Evolutionary conservation across 441 rosid species (phyloP).

Genomic region (Arabidopsis hybrid): DNA sequence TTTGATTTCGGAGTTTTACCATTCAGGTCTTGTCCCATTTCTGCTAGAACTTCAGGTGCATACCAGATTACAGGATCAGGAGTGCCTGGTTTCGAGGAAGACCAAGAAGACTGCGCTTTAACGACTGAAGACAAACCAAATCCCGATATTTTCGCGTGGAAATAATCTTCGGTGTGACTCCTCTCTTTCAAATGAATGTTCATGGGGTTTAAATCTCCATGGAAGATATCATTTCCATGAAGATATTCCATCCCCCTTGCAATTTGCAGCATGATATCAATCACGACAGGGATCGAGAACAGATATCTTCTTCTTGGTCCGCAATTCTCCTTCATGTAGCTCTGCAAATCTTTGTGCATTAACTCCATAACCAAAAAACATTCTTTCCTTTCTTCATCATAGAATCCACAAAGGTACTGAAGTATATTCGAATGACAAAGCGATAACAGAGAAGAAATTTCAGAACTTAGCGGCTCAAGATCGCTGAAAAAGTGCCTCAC

Average conservation of each 20-base stretch:
- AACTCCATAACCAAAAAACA: slow-evolving; percentile 76
- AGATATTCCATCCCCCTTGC: slow-evolving; percentile 95
- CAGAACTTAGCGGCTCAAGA: slow-evolving; percentile 56
- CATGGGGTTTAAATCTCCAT: slow-evolving; percentile 78
- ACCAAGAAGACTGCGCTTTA: slow-evolving; percentile 41
- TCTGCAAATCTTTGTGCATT: slow-evolving; percentile 70
- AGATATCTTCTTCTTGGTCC: slow-evolving; percentile 66
- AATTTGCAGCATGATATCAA: slow-evolving; percentile 88
- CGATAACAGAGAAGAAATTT: slow-evolving; percentile 64
- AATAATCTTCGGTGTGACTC: slow-evolving; percentile 66
- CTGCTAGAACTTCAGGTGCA: slow-evolving; percentile 87
- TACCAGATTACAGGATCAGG: slow-evolving; percentile 67
- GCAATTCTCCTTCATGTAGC: slow-evolving; percentile 78
- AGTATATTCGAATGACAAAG: slow-evolving; percentile 87
- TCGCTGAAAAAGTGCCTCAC: slow-evolving; percentile 68
- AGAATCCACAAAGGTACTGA: slow-evolving; percentile 74
- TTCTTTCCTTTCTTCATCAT: slow-evolving; percentile 80
- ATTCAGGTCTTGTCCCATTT: slow-evolving; percentile 53
- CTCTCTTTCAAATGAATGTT: slow-evolving; percentile 73
- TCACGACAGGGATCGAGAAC: slow-evolving; percentile 65
- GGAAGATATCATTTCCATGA: slow-evolving; percentile 65
- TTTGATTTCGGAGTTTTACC: slow-evolving; percentile 44
- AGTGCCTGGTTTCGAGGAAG: slow-evolving; percentile 43
- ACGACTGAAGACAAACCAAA: slow-evolving; percentile 61
- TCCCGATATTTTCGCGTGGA: slow-evolving; percentile 76